phyloP scores from a whole-genome alignment of 1,284 basidiomycete species.

The Trichosporon sp. region DNA sequence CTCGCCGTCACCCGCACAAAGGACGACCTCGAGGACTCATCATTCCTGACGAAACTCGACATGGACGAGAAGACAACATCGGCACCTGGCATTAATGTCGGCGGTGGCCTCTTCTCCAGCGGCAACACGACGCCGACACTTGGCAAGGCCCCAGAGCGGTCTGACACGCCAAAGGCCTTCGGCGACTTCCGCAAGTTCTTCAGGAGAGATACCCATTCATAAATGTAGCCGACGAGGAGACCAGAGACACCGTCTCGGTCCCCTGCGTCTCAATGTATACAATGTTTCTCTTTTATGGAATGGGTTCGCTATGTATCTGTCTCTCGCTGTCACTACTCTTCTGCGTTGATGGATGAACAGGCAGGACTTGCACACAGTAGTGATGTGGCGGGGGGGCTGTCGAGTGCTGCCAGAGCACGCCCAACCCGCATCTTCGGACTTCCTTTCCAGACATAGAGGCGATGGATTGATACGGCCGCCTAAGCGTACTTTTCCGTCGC shows the following conservation, averaged over 20 bases:
- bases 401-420: neutral
- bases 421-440: neutral
- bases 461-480: neutral
- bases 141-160: constrained; percentile 37
- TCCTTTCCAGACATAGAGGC: neutral
- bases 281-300: neutral
- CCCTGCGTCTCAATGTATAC: neutral
- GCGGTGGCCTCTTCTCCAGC: constrained; percentile 2
- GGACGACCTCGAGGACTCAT: constrained; percentile 73
- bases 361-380: neutral
- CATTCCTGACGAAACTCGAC: constrained; percentile 84
- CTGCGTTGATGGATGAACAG: too few relatives aligned
- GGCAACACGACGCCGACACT: constrained; percentile 18
- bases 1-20: constrained; percentile 83
- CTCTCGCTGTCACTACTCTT: neutral
- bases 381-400: neutral
- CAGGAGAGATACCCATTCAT: constrained; percentile 20
- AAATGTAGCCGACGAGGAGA: neutral
- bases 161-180: constrained; percentile 66
- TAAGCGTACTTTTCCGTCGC: neutral
- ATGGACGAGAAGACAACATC: constrained; percentile 60
- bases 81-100: constrained; percentile 3
- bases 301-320: neutral
- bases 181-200: constrained; percentile 60
- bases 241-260: neutral